phyloP scores from a whole-genome alignment of 2,329 filamentous ascomycete species.

The Diaporthe ilicicola region DNA sequence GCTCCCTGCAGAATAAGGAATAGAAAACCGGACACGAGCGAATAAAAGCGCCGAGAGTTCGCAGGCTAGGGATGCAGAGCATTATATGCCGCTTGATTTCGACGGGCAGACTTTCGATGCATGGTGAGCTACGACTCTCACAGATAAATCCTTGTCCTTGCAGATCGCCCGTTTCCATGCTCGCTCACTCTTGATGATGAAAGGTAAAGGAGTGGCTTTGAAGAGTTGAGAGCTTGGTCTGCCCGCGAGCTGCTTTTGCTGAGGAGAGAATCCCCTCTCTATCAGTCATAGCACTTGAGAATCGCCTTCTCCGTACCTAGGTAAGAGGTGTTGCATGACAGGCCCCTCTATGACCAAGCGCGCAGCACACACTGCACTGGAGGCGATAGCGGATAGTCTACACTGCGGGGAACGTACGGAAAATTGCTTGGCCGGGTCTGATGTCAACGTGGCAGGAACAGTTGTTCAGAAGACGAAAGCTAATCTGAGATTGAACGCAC shows the following conservation, averaged over 20 bases:
- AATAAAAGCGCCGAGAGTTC: background rate
- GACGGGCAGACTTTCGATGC: conserved; percentile 3
- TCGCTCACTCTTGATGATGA: background rate
- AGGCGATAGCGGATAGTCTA: background rate
- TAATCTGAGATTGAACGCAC: conserved; percentile 5
- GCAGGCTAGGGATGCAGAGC: background rate
- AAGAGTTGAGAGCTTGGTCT: background rate
- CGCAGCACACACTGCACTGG: background rate
- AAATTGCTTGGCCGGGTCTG: conserved; percentile 3
- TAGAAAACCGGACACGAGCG: background rate
- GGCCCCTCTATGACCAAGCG: background rate
- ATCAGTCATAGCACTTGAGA: background rate
- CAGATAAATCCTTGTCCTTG: background rate
- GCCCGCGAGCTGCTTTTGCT: background rate
- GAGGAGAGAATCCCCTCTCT: conserved; percentile 3
- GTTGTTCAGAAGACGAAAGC: background rate
- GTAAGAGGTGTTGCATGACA: background rate
- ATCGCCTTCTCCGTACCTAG: background rate
- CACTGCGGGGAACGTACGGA: conserved; percentile 16
- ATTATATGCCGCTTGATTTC: conserved; percentile 13
- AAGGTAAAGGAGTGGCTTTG: no score
- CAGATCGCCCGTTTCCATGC: background rate
- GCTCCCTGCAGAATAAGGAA: background rate
- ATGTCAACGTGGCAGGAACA: background rate
- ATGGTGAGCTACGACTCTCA: background rate